phyloP scores from a whole-genome alignment of 1,284 basidiomycete genomes.

The Boletellus deceptivus region DNA sequence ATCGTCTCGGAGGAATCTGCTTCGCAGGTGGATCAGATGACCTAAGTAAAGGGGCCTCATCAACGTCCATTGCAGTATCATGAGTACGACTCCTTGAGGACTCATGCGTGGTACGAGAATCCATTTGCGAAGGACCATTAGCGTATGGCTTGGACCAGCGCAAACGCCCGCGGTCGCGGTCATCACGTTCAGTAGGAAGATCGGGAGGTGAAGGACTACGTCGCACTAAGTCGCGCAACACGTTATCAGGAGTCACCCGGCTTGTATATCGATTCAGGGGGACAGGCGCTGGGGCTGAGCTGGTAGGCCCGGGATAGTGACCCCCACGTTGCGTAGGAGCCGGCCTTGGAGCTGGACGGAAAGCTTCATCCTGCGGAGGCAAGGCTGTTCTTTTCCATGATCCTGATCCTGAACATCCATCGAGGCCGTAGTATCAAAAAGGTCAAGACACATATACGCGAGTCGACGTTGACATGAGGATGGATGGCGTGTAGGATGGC shows the following conservation, averaged over 20 bases:
- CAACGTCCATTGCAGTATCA: constrained; percentile 31
- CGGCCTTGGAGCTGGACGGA: constrained; percentile 28
- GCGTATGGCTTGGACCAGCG: constrained; percentile 16
- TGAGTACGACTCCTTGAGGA: constrained; percentile 20
- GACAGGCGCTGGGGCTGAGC: background rate
- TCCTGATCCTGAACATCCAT: constrained; percentile 25
- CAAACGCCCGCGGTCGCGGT: constrained; percentile 18
- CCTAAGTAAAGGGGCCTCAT: constrained; percentile 22
- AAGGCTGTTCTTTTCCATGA: constrained; percentile 36
- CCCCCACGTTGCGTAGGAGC: constrained; percentile 15
- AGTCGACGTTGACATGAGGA: constrained; percentile 34
- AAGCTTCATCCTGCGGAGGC: constrained; percentile 38
- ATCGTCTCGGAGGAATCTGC: constrained; percentile 15
- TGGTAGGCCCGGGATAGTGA: constrained; percentile 6
- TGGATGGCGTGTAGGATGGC: constrained; percentile 29
- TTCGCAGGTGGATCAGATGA: constrained; percentile 21
- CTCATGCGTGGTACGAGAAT: constrained; percentile 20
- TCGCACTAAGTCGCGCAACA: constrained; percentile 7
- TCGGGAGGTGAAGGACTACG: constrained; percentile 13
- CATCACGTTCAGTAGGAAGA: constrained; percentile 14
- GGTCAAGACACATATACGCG: constrained; percentile 16
- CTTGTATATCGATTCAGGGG: constrained; percentile 6
- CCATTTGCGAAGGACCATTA: constrained; percentile 12
- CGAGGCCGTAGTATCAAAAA: constrained; percentile 12
- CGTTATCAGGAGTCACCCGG: constrained; percentile 6